A percentile compares a stretch with the other conserved stretches of the same genome.
Evolutionary conservation across 768 basidiomycete species (phyloP).

Genomic region (Tricholoma furcatifolium): DNA sequence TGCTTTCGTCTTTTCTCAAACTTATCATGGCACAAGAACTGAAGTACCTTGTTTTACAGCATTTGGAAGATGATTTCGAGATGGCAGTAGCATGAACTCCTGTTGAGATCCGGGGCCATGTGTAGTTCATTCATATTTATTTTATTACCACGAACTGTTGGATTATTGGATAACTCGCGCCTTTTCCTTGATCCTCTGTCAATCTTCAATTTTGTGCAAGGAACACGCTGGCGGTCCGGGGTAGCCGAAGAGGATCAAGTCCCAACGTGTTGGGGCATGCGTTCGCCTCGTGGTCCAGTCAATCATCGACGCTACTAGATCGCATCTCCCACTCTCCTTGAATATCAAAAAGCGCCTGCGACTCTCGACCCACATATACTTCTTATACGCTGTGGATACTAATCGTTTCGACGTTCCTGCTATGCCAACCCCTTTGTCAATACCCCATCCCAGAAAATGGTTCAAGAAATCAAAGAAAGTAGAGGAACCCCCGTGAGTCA

Average conservation of each 20-base stretch:
- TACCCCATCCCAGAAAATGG: constrained; percentile 8
- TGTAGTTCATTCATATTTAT: neutral
- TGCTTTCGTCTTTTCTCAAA: too few species aligned
- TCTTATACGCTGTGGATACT: neutral
- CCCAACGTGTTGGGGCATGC: constrained; percentile 6
- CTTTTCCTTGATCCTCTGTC: too few species aligned
- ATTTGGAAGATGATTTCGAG: neutral
- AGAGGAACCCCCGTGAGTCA: constrained; percentile 9
- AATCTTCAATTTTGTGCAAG: neutral
- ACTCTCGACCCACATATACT: neutral
- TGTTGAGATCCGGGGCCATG: neutral
- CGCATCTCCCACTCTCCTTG: neutral
- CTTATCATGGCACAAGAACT: neutral
- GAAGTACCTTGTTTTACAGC: neutral
- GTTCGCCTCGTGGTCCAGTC: constrained; percentile 2
- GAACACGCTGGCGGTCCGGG: constrained; percentile 4
- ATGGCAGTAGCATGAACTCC: neutral
- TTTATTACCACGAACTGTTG: too few species aligned
- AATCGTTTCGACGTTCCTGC: neutral
- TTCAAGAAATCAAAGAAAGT: constrained; percentile 8
- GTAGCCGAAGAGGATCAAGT: neutral
- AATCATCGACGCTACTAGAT: constrained; percentile 4
- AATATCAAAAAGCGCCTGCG: neutral
- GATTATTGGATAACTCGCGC: too few species aligned
- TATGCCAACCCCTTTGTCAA: neutral